phyloP scores from a whole-genome alignment of 257 asterid genomes.

The Fraxinus quadrangulata region DNA sequence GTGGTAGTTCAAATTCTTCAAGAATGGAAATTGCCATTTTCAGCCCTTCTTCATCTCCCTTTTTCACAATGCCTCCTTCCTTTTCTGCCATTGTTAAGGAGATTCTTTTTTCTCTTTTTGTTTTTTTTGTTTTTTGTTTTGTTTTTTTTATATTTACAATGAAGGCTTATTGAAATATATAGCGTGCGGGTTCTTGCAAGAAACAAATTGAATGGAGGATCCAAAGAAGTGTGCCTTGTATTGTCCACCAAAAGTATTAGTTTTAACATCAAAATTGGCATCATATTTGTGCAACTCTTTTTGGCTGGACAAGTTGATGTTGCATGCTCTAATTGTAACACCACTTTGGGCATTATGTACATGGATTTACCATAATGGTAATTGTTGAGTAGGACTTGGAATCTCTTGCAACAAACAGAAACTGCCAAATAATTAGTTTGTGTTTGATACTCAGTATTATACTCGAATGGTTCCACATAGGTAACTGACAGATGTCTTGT shows the following conservation, averaged over 20 bases:
- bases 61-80: slow-evolving; percentile 60
- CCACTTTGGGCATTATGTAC: slow-evolving; percentile 18
- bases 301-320: neutral
- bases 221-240: slow-evolving; percentile 44
- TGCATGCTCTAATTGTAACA: slow-evolving; percentile 5
- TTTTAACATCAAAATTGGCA: slow-evolving; percentile 12
- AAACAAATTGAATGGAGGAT: slow-evolving; percentile 37
- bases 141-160: neutral
- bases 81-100: slow-evolving; percentile 57
- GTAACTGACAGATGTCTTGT: no score
- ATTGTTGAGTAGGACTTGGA: neutral
- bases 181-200: neutral
- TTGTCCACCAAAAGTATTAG: slow-evolving; percentile 28
- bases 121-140: neutral
- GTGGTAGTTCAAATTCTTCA: slow-evolving; percentile 66
- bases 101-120: neutral
- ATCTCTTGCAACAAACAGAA: neutral
- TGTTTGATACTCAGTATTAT: neutral
- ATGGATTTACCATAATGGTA: slow-evolving; percentile 17
- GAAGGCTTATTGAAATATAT: slow-evolving; percentile 29
- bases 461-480: neutral
- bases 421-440: neutral
- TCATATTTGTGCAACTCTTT: neutral
- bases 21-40: slow-evolving; percentile 56
- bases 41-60: slow-evolving; percentile 58